These are phyloP conservation scores for Pyrenochaeta sp. DNA, from an alignment of 2,329 filamentous ascomycete species.

Conservation along the genomic window DNA sequence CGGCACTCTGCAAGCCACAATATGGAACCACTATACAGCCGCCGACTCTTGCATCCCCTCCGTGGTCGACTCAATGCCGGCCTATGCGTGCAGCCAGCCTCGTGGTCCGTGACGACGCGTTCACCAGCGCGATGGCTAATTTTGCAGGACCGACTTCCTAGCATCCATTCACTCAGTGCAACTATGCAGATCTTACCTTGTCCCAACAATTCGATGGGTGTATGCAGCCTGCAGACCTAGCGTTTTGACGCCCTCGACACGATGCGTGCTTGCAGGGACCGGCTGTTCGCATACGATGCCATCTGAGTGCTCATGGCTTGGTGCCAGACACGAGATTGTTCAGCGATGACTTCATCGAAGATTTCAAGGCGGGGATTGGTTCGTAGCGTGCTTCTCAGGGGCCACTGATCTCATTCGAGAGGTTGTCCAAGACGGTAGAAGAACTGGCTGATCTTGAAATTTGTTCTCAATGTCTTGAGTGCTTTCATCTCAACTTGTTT, in stretches of 20 bases:
- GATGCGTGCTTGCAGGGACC: slow-evolving; percentile 25
- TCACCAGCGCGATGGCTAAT: background rate
- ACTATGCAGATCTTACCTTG: slow-evolving; percentile 1
- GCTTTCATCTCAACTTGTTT: slow-evolving; percentile 7
- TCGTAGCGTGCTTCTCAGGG: slow-evolving; percentile 4
- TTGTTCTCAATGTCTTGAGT: slow-evolving; percentile 3
- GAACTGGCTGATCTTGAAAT: slow-evolving; percentile 8
- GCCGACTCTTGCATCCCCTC: background rate
- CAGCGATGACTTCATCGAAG: slow-evolving; percentile 19
- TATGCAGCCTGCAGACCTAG: slow-evolving; percentile 9
- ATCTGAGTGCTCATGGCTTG: slow-evolving; percentile 16
- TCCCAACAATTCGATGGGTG: slow-evolving; percentile 1
- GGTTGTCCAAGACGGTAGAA: slow-evolving; percentile 7
- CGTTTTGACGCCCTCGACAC: slow-evolving; percentile 14
- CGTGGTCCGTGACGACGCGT: slow-evolving; percentile 2
- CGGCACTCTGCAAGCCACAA: slow-evolving; percentile 18
- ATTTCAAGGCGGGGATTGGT: slow-evolving; percentile 3
- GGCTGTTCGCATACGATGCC: slow-evolving; percentile 15
- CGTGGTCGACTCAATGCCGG: slow-evolving; percentile 4
- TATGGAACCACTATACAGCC: slow-evolving; percentile 13
- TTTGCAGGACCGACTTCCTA: background rate
- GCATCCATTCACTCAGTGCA: background rate
- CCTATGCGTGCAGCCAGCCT: slow-evolving; percentile 3
- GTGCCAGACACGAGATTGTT: slow-evolving; percentile 8
- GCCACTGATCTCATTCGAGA: slow-evolving; percentile 4